Conservation (phyloP, 1,284 basidiomycete genomes). For the Ganoderma boninense region DNA sequence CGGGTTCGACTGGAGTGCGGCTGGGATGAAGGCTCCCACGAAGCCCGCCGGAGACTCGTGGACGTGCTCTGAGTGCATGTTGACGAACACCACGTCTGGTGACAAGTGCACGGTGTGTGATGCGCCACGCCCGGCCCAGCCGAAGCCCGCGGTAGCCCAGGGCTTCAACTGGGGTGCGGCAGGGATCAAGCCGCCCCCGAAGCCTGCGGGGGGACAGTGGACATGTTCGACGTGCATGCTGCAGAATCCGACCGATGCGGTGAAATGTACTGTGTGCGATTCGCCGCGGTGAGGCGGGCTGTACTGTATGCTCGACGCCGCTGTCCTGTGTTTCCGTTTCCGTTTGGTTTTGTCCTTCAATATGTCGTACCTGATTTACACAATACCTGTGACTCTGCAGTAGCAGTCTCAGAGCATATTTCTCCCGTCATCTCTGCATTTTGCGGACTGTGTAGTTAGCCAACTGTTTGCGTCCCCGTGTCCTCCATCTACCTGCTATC, state of each 20-base stretch:
- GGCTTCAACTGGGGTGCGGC: slow-evolving; percentile 42
- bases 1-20: slow-evolving; percentile 56
- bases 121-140: slow-evolving; percentile 36
- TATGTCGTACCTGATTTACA: slow-evolving; percentile 1
- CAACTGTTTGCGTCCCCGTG: background rate
- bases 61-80: slow-evolving; percentile 53
- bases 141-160: slow-evolving; percentile 22
- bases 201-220: slow-evolving; percentile 34
- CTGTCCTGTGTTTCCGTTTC: background rate
- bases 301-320: background rate
- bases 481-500: slow-evolving; percentile 6
- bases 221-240: slow-evolving; percentile 39
- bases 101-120: slow-evolving; percentile 54
- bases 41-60: slow-evolving; percentile 45
- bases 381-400: slow-evolving; percentile 1
- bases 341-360: background rate
- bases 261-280: slow-evolving; percentile 41
- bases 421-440: background rate
- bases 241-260: slow-evolving; percentile 31
- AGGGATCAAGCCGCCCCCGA: slow-evolving; percentile 36
- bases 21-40: slow-evolving; percentile 52
- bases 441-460: slow-evolving; percentile 3
- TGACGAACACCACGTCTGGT: slow-evolving; percentile 51
- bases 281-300: slow-evolving; percentile 30
- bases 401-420: background rate